phyloP scores from a whole-genome alignment of 1,139 yeast species.

The Magnusiomyces starmeri region DNA sequence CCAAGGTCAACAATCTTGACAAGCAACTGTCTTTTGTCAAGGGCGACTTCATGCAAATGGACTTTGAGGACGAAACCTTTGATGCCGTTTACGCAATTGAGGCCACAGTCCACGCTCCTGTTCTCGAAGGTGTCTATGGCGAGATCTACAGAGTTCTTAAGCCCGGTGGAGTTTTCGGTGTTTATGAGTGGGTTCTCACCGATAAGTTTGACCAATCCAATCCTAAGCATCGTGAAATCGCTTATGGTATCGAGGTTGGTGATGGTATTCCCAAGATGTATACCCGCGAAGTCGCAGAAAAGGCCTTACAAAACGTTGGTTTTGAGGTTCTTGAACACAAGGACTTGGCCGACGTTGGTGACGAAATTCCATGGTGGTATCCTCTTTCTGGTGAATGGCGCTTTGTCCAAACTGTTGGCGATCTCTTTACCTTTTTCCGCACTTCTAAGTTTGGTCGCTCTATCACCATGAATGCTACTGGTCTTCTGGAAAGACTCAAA shows the following conservation, averaged over 20 bases:
- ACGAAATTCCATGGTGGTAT: slow-evolving; percentile 94
- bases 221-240: slow-evolving; percentile 86
- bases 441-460: slow-evolving; percentile 82
- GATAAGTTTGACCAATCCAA: slow-evolving; percentile 82
- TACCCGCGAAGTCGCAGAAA: slow-evolving; percentile 72
- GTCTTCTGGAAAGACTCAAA: slow-evolving; percentile 73
- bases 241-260: slow-evolving; percentile 96
- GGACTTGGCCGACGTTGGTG: slow-evolving; percentile 79
- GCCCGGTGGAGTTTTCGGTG: slow-evolving; percentile 97
- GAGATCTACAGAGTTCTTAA: slow-evolving; percentile 93
- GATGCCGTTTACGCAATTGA: slow-evolving; percentile 98
- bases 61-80: slow-evolving; percentile 78
- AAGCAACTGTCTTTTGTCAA: slow-evolving; percentile 79
- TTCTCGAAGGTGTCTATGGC: slow-evolving; percentile 88
- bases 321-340: slow-evolving; percentile 67
- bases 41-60: slow-evolving; percentile 99
- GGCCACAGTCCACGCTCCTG: slow-evolving; percentile 98
- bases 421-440: slow-evolving; percentile 79
- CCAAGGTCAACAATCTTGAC: slow-evolving; percentile 56
- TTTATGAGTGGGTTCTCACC: slow-evolving; percentile 99
- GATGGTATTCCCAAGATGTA: slow-evolving; percentile 99
- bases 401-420: slow-evolving; percentile 72
- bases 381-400: slow-evolving; percentile 93
- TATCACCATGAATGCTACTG: slow-evolving; percentile 74
- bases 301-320: slow-evolving; percentile 83